Base-by-base conservation (phyloP, 495 filamentous ascomycete genomes). In the Penicillium verhagenii region DNA sequence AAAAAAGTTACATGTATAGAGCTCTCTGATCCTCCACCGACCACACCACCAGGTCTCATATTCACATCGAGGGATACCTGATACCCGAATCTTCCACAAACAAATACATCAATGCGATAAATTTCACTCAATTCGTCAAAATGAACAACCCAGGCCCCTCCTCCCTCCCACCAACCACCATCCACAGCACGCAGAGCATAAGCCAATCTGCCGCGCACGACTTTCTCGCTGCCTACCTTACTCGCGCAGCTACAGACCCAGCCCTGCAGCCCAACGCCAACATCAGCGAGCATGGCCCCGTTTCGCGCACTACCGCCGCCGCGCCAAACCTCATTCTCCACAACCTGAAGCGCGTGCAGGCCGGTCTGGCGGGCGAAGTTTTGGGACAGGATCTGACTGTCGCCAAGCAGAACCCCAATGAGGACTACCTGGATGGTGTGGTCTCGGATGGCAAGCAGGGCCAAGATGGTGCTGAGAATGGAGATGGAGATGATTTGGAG, bases 191-290 rank as follows among this genome's bases (percentile, higher is more conserved):
- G 29, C 66, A 62, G 16, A 66, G 73, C 25, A 73, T 89, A 60
- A 64, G 78, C 47, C 70, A 79, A 59, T 68, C 76, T 26, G 61
- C 68, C 16, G 85, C 87, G 11, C 81, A 81, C 47, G 72, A 74
- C 51, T 77, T 78, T 64, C 76, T 90, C 10, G 63, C 77, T 24
- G 68, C 76, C 53, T 89, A 86, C 75, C 78, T 90, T 52, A 63
- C 72, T 40, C 69, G 73, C 54, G 72, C 81, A 48, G 67, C 69
- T 62, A 78, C 74, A 23, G 74, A 81, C 56, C 75, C 85, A n/a
- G 76, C 85, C 38, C 79, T 87, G 16, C 85, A 88, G 60, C 87
- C 87, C 4, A 86, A 85, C 56, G 81, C 83, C 39, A 73, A 78
- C 51, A 80, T 90, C 62, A 81, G 75, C 43, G 77, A 84, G 52